Evolutionary conservation across 257 asterid genomes (phyloP), one percentile per base, ranked within the genome.

Genomic region (Orobanche coerulescens): DNA sequence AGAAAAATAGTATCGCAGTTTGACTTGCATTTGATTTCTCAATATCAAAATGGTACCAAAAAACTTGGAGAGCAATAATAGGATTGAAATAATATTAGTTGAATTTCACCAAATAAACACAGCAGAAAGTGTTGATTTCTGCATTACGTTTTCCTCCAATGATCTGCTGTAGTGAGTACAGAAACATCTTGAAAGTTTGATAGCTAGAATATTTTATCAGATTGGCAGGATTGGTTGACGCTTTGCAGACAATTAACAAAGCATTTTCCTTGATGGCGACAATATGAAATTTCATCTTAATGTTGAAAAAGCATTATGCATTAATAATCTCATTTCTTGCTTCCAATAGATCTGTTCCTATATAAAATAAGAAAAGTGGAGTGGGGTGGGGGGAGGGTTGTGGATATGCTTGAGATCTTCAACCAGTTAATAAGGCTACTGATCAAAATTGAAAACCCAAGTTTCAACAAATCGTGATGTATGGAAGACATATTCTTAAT

Each of bases 401-500:
- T 46, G 4, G 36, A 49, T 50, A 24, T 34, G 61, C 64, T 55
- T 25, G 62, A 6, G 40, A 43, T 8, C 1, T 37, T 49, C 55
- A 48, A 23, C 20, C 65, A 33, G 31, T 71, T 22, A 64, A 5
- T 54, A 39, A 34, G 24, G 30, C 23, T 70, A 31, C 5, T 50
- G 15, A 42, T 20, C 7, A 31, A 58, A 48, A 47, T 20, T 48
- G 28, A 25, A 46, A 43, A 37, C 23, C 25, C 54, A 63, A 25
- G 48, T 58, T 15, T 51, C 7, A 56, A 24, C 9, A 31, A 24
- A 44, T 15, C 47, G 55, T 15, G 25, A 56, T 48, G 53, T 39
- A 46, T 39, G 16, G 42, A 67, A 56, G 66, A 51, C 66, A 63
- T 30, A 18, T 36, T 47, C 53, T 33, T 36, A 26, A 60, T 23